Evolutionary conservation across 1,139 yeast species (phyloP), one percentile per base, ranked within the genome.

Genomic region (Debaryomycetaceae sp.): DNA sequence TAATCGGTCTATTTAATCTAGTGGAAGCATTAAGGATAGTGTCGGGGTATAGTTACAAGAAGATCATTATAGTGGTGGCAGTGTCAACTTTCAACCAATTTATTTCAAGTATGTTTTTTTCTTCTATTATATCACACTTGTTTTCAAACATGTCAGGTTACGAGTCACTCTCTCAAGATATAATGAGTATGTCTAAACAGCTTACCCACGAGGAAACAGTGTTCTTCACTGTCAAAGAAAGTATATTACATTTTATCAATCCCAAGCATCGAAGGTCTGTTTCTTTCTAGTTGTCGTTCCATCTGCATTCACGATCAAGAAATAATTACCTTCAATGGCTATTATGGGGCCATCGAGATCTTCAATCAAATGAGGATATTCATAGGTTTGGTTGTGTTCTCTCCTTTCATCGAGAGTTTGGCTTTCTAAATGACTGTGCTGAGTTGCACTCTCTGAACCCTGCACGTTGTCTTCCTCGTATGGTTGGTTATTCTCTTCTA

Each of bases 291-390:
- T 52, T 4, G 60, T 55, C 43, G 55, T 74, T 5, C 89, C 88
- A 50, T 82, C 85, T 11, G 67, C 65, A 46, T 82, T 78, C 23
- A 85, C 82, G 54, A 82, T 69, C 34, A 84, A 69, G 34, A 83
- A 77, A 46, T 80, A 84, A 43, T 78, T 76, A 1, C 83, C 81
- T 51, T 84, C 90, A 17, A 84, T 72, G 2, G 76, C 87, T 40
- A 87, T 73, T 78, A 90, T 78, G 0, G 97, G 96, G 0, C 96
- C 95, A 51, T 89, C 96, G 40, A 90, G 65, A 8, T 80, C 78
- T 45, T 77, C 78, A 1, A 83, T 72, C 52, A 88, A 66, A 54
- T 80, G 80, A 3, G 97, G 96, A 61, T 87, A 90, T 43, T 83
- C 84, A 56, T 89, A 91, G 5, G 80, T 79, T 50, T 81, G 88